These are phyloP conservation scores for Capsicum baccatum DNA, from an alignment of 257 asterid species.

Conservation along the genomic window DNA sequence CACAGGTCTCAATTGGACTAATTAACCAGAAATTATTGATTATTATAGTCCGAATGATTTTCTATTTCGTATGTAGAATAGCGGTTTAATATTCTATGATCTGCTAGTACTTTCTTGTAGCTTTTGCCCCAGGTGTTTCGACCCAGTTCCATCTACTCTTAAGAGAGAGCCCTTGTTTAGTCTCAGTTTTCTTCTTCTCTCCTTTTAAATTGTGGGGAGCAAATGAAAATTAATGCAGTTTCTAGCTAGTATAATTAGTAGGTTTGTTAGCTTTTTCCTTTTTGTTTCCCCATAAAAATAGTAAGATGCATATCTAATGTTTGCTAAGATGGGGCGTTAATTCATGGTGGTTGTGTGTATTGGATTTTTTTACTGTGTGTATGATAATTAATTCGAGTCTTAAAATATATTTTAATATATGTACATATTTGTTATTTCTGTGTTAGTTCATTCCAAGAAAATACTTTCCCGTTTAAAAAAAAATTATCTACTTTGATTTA, in stretches of 20 bases:
- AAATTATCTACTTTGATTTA: no score
- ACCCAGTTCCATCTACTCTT: no score
- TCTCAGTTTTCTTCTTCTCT: background rate
- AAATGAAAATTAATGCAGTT: background rate
- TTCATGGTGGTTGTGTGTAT: background rate
- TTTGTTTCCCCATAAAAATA: background rate
- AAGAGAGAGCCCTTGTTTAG: background rate
- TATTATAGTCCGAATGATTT: background rate
- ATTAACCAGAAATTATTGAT: slow-evolving; percentile 24
- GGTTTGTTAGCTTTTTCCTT: background rate
- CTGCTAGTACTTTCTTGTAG: background rate
- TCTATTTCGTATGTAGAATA: background rate
- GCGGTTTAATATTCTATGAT: background rate
- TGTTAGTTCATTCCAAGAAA: no score
- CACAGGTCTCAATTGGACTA: background rate
- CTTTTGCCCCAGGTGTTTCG: background rate
- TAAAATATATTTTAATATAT: background rate
- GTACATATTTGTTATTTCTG: no score
- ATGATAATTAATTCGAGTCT: background rate
- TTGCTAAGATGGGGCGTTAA: background rate
- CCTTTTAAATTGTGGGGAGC: background rate
- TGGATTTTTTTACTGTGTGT: background rate
- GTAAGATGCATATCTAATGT: background rate
- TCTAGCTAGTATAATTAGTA: background rate
- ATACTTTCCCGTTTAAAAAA: no score